Evolutionary conservation across 495 filamentous ascomycete genomes (phyloP), one percentile per base, ranked within the genome.

Genomic region (Hyaloscypha hepaticicola): DNA sequence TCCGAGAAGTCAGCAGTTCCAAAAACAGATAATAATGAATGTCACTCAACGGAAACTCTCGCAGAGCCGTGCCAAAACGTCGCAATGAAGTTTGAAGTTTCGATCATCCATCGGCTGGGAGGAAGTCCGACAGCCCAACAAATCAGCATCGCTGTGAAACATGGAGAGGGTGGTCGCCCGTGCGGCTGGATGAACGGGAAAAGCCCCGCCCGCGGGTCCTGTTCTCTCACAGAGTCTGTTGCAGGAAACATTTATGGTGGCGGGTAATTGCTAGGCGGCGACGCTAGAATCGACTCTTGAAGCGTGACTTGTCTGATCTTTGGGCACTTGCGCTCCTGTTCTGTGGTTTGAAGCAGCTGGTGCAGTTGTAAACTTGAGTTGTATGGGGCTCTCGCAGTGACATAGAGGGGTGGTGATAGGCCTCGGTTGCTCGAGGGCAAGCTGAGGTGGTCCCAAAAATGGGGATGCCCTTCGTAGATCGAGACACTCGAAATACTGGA

Each of bases 241-340:
- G 55, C 29, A 38, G 25, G 56, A 60, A 60, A 60, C 58, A 60
- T 60, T 49, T 27, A 9, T 12, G 58, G 34, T 29, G 58, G 58
- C 38, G 58, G 29, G 28, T 60, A 38, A 51, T 59, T 25, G 58
- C 58, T 38, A 59, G 29, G 50, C 26, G 14, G 4, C 5, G 21
- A 27, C 50, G 38, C 38, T 41, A 14, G 38, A 41, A 41, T 7
- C 9, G 38, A 14, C 38, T 3, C 8, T 11, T 12, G 38, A 41
- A 41, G 4, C 38, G 12, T 41, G 38, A 45, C 38, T 45, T 45
- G 38, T 45, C 38, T 45, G 38, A 45, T 45, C 38, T 45, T 45
- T 14, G 3, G 38, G 19, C 19, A 16, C 38, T 45, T 19, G 38
- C 14, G 38, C 4, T 9, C 38, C 14, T 16, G 38, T 14, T 16